Evolutionary conservation across 2,329 filamentous ascomycete genomes (phyloP), one percentile per base, ranked within the genome.

Genomic region (Diplodia sapinea): DNA sequence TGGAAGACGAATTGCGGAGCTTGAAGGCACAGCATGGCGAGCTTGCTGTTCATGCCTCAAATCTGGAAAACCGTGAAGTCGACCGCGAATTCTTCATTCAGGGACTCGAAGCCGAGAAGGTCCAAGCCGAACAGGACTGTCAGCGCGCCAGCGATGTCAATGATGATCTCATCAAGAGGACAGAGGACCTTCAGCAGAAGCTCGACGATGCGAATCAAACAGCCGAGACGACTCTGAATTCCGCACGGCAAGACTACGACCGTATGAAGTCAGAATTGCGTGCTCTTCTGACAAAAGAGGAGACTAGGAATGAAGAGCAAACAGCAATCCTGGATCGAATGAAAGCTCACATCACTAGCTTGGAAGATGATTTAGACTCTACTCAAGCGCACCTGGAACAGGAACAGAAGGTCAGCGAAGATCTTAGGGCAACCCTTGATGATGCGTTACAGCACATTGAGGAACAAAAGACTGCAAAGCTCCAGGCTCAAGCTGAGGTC

Each of bases 31-130:
- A 82, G 50, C 74, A 79, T 11, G 73, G 79, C 38, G 74, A 74
- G 4, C 78, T 79, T n/a, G 38, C 29, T 5, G 23, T 43, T 31
- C 66, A 68, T 4, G 79, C 79, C 17, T 72, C 73, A 11, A 74
- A 80, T 26, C 70, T 84, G 8, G 75, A 82, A 68, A 71, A 67
- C 3, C 74, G 79, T 64, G 70, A 77, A 15, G 73, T 79, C 6
- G 76, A 81, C 56, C 76, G 76, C 12, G 74, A 76, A 1, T 69
- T 78, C 2, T 73, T 74, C 15, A 71, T 82, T 17, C 74, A 79
- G 23, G 74, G 75, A 3, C 71, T 85, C 4, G 79, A 80, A 55
- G 73, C 75, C 8, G 80, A 84, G 33, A 78, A 80, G 5, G 71
- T 75, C n/a, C 70, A 72, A n/a, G 71, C 79, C n/a, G 71, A 76